These are phyloP conservation scores for Pythium vanterpoolii DNA, from an alignment of 352 stramenopile genomes.

Conservation along the genomic window DNA sequence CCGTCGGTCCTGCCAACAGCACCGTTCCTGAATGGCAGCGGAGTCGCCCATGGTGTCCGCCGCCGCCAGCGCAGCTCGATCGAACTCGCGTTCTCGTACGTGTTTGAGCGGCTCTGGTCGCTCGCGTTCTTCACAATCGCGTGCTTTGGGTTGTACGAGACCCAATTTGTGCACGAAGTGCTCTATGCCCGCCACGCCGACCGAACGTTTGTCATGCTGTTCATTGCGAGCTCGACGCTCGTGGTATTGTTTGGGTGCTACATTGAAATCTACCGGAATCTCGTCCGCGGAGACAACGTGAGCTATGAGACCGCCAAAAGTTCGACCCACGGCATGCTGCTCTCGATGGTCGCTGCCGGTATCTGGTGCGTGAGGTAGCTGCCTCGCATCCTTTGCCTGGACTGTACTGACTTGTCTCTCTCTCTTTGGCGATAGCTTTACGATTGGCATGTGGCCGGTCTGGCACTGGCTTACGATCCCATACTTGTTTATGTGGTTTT, in stretches of 20 bases:
- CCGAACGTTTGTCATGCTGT: slow-evolving; percentile 48
- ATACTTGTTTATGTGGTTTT: slow-evolving; percentile 84
- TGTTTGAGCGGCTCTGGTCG: slow-evolving; percentile 57
- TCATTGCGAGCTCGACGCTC: slow-evolving; percentile 47
- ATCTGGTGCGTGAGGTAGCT: slow-evolving; percentile 38
- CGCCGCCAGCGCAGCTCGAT: slow-evolving; percentile 23
- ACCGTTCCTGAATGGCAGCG: slow-evolving; percentile 18
- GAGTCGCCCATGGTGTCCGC: neutral
- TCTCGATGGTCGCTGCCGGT: slow-evolving; percentile 50
- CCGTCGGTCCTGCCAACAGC: slow-evolving; percentile 30
- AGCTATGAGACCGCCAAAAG: slow-evolving; percentile 58
- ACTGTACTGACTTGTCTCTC: neutral
- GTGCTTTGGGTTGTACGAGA: slow-evolving; percentile 51
- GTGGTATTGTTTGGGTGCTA: slow-evolving; percentile 60
- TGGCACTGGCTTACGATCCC: slow-evolving; percentile 72
- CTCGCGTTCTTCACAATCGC: slow-evolving; percentile 52
- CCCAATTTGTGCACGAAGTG: slow-evolving; percentile 50
- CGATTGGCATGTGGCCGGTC: slow-evolving; percentile 71
- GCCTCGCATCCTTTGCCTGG: neutral
- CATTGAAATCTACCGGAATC: slow-evolving; percentile 68
- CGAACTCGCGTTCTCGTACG: slow-evolving; percentile 36
- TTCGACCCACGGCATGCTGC: slow-evolving; percentile 66
- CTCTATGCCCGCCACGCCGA: slow-evolving; percentile 50
- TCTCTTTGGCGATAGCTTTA: slow-evolving; percentile 34
- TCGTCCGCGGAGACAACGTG: slow-evolving; percentile 56